Conservation (phyloP, 2,329 filamentous ascomycete genomes). For the Colletotrichum sublineola region DNA sequence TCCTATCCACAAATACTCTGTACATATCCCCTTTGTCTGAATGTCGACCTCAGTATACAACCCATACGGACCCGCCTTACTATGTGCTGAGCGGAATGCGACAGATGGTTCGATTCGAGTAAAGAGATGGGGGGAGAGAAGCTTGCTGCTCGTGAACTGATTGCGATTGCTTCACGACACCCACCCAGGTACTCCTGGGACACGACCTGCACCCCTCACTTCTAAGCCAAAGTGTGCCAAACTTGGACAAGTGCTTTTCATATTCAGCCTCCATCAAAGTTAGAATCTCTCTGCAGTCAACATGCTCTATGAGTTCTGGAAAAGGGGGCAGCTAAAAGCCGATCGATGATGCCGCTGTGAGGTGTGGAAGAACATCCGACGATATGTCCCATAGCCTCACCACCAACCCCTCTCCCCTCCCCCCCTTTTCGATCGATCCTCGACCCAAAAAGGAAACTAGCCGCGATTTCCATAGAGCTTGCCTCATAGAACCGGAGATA, state of each 20-base stretch:
- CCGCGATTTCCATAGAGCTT: background rate
- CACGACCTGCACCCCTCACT: background rate
- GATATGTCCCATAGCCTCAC: slow-evolving; percentile 8
- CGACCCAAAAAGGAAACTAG: background rate
- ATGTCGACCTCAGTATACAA: background rate
- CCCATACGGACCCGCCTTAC: background rate
- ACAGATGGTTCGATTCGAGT: background rate
- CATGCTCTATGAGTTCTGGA: background rate
- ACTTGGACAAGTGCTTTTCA: no score
- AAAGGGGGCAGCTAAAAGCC: background rate
- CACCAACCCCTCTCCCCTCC: no score
- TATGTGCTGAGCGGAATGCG: no score
- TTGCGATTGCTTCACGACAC: background rate
- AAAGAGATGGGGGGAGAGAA: background rate
- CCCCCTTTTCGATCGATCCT: background rate
- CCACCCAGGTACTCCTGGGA: no score
- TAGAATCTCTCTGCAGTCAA: background rate
- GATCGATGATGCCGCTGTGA: slow-evolving; percentile 7
- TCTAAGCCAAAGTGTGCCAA: background rate
- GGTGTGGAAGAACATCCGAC: slow-evolving; percentile 17
- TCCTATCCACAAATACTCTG: background rate
- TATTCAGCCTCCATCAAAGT: no score
- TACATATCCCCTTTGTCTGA: background rate
- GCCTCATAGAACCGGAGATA: background rate
- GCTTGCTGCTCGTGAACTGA: background rate